These are phyloP conservation scores for Ambrosiella xylebori DNA, from an alignment of 2,329 filamentous ascomycete genomes.

Conservation along the genomic window DNA sequence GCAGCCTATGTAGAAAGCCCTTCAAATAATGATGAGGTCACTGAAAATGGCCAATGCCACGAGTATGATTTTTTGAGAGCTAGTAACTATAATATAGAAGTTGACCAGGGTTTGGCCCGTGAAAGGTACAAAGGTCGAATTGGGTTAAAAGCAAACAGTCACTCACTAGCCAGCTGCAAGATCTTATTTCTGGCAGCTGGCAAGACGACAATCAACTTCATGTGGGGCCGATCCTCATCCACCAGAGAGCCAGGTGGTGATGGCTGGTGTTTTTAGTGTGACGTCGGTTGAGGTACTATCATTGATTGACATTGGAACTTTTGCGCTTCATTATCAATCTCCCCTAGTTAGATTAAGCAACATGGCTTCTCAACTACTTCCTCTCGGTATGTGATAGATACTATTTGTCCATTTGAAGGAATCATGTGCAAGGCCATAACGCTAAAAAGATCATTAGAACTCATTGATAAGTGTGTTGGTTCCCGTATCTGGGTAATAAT, in stretches of 20 bases:
- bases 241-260: background rate
- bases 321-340: background rate
- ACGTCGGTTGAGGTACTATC: background rate
- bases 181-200: background rate
- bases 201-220: background rate
- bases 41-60: background rate
- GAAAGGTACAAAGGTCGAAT: background rate
- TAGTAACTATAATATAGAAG: no score
- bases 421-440: background rate
- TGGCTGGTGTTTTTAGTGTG: background rate
- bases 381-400: conserved; percentile 37
- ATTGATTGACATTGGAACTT: background rate
- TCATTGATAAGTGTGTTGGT: conserved; percentile 97
- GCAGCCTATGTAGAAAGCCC: background rate
- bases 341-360: background rate
- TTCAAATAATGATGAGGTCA: background rate
- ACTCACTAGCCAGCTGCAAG: background rate
- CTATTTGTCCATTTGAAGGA: background rate
- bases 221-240: background rate
- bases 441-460: conserved; percentile 38
- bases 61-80: no score
- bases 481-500: conserved; percentile 98
- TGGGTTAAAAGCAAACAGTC: background rate
- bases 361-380: conserved; percentile 60
- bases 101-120: background rate